Evolutionary conservation across 2,329 filamentous ascomycete species (phyloP).

Genomic region (Neurospora sp.): DNA sequence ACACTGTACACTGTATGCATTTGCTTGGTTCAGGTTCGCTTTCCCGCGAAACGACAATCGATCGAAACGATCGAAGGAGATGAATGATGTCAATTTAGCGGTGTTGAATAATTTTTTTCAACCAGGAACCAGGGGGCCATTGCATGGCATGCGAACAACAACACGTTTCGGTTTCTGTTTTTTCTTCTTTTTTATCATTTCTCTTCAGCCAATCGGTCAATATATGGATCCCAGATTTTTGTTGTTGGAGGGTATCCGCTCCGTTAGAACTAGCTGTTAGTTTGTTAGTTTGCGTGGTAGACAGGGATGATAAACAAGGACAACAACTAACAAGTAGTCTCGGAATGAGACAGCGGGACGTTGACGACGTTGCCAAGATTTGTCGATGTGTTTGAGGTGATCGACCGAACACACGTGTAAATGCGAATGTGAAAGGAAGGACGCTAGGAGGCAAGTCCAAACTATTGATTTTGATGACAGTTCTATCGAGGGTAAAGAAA

Average conservation of each 20-base stretch:
- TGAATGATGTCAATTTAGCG: not conserved
- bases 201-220: not conserved
- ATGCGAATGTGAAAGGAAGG: not conserved
- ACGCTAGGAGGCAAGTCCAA: not conserved
- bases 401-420: not conserved
- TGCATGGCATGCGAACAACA: not conserved
- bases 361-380: not conserved
- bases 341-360: not conserved
- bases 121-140: not conserved
- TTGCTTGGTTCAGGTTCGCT: not conserved
- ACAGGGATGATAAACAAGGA: not conserved
- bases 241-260: not conserved
- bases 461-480: no score
- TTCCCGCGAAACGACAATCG: not conserved
- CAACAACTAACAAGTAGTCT: not conserved
- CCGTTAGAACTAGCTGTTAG: not conserved
- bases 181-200: not conserved
- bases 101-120: not conserved
- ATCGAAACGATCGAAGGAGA: not conserved
- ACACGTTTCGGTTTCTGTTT: not conserved
- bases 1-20: not conserved
- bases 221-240: not conserved
- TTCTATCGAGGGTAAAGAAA: no score
- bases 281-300: not conserved
- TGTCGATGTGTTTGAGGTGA: not conserved